phyloP scores from a whole-genome alignment of 192 early-diverging fungal species.

The Linderina pennispora region DNA sequence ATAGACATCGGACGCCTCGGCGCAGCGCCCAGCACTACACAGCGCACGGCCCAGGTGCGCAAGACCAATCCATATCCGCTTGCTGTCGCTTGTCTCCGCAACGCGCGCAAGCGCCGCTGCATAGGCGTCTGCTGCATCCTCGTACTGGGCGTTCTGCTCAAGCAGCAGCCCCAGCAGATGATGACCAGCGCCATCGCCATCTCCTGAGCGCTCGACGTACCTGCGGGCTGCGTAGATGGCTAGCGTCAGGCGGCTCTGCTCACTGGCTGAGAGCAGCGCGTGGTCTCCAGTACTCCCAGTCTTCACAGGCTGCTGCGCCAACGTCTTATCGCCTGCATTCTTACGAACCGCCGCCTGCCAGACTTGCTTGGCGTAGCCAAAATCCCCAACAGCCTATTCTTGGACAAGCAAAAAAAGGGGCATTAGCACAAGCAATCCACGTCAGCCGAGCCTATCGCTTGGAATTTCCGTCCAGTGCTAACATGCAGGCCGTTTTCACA shows the following conservation, averaged over 20 bases:
- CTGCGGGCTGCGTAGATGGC: slow-evolving; percentile 32
- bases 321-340: not conserved
- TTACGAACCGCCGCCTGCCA: slow-evolving; percentile 9
- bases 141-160: slow-evolving; percentile 67
- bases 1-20: slow-evolving; percentile 54
- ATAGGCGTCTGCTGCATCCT: slow-evolving; percentile 62
- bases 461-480: no score
- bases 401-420: not conserved
- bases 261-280: slow-evolving; percentile 24
- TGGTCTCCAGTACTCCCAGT: no score
- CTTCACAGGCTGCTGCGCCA: slow-evolving; percentile 1
- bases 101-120: slow-evolving; percentile 29
- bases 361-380: slow-evolving; percentile 52
- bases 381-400: slow-evolving; percentile 54
- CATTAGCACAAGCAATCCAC: no score
- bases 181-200: slow-evolving; percentile 10
- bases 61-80: slow-evolving; percentile 45
- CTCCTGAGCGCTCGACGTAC: slow-evolving; percentile 22
- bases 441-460: no score
- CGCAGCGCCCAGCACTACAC: slow-evolving; percentile 56
- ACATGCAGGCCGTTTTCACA: no score
- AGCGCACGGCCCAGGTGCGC: slow-evolving; percentile 65
- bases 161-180: slow-evolving; percentile 65
- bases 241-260: slow-evolving; percentile 24
- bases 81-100: slow-evolving; percentile 1